phyloP scores from a whole-genome alignment of 257 asterid species.

The Osmanthus fragrans region DNA sequence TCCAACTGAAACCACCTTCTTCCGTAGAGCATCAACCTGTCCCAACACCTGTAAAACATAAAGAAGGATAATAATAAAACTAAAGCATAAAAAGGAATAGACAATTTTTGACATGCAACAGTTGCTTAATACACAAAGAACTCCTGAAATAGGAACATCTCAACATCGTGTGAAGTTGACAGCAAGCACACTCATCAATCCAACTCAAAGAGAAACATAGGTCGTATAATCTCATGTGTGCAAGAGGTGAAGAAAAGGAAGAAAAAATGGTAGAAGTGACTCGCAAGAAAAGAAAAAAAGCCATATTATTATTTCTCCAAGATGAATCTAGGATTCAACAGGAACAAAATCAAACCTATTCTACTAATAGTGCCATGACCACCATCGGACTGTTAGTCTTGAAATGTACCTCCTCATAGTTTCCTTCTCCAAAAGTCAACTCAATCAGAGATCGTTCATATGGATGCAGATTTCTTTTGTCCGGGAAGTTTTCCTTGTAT shows the following conservation, averaged over 20 bases:
- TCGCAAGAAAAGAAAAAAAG: background rate
- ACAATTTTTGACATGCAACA: slow-evolving; percentile 9
- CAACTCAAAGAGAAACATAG: background rate
- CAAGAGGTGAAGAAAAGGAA: background rate
- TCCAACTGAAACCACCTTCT: slow-evolving; percentile 84
- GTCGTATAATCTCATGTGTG: background rate
- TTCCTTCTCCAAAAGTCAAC: slow-evolving; percentile 97
- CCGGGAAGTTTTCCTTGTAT: slow-evolving; percentile 77
- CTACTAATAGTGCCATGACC: background rate
- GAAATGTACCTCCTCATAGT: slow-evolving; percentile 75
- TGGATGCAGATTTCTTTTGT: slow-evolving; percentile 74
- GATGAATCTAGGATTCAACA: slow-evolving; percentile 14
- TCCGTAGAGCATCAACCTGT: slow-evolving; percentile 67
- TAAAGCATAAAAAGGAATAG: slow-evolving; percentile 9
- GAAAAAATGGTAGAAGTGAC: background rate
- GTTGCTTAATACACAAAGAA: slow-evolving; percentile 3
- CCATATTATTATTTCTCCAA: background rate
- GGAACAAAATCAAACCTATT: background rate
- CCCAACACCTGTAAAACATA: slow-evolving; percentile 62
- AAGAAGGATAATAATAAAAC: background rate
- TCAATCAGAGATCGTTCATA: slow-evolving; percentile 88
- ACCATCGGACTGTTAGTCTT: background rate
- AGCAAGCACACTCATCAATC: background rate
- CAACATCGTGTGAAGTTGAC: background rate
- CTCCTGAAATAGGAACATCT: slow-evolving; percentile 1